phyloP scores from a whole-genome alignment of 2,329 filamentous ascomycete genomes.

The Xylogone sp. region DNA sequence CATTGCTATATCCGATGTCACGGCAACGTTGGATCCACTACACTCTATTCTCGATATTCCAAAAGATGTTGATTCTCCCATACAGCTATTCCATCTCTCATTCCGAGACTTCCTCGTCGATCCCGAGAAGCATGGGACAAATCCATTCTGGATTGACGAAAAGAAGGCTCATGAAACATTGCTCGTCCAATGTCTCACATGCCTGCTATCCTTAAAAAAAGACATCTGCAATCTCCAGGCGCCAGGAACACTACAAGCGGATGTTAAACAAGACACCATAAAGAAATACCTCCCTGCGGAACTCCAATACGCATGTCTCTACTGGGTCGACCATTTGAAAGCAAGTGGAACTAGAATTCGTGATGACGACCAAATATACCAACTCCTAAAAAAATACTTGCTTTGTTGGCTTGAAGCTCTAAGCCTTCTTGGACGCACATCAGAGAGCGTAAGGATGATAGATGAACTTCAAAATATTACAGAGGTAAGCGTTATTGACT shows the following conservation, averaged over 20 bases:
- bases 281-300: constrained; percentile 21
- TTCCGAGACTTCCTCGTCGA: constrained; percentile 37
- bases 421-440: not conserved
- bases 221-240: constrained; percentile 31
- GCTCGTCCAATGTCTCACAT: constrained; percentile 29
- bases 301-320: constrained; percentile 36
- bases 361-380: constrained; percentile 24
- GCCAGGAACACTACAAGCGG: constrained; percentile 20
- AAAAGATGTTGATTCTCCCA: constrained; percentile 11
- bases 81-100: constrained; percentile 31
- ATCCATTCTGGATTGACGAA: constrained; percentile 35
- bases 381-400: constrained; percentile 33
- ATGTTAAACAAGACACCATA: constrained; percentile 19
- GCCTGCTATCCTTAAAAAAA: constrained; percentile 25
- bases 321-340: constrained; percentile 35
- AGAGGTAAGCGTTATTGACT: no score
- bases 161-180: constrained; percentile 26
- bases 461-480: not conserved
- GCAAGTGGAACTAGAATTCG: constrained; percentile 22
- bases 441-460: constrained; percentile 2
- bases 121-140: constrained; percentile 16
- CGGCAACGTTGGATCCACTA: constrained; percentile 26
- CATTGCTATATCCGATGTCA: no score
- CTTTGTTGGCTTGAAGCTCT: constrained; percentile 25
- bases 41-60: constrained; percentile 33